Evolutionary conservation across 2,329 filamentous ascomycete species (phyloP), one percentile per base, ranked within the genome.

Genomic region (Septoria petroselini): DNA sequence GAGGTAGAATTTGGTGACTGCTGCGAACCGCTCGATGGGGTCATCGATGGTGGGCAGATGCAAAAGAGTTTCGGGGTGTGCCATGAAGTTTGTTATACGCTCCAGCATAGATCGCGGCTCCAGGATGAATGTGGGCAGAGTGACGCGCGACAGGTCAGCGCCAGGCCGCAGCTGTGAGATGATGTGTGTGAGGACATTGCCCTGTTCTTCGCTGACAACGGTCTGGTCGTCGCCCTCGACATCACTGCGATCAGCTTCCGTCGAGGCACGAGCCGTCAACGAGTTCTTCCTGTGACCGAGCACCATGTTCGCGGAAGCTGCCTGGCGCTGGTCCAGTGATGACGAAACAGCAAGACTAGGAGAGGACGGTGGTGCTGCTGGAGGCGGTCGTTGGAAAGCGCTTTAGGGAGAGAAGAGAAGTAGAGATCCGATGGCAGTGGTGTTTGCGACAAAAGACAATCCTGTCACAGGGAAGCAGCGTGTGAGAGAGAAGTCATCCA

Each of bases 51-150:
- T 75, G 37, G 91, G 81, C 70, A 97, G 93, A 27, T 86, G 85
- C 3, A 98, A 82, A 25, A 98, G 84, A 65, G 90, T 94, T 72
- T 98, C 93, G 33, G 93, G 93, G 68, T 98, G 93, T 63, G 91
- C 94, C 93, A 98, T 98, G 78, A 98, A 98, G 76, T 98, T 98
- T 65, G 93, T 98, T 69, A 98, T 98, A 62, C 93, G 83, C 73
- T 98, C 93, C 63, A 98, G 76, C 93, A 98, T 98, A 62, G 91
- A 96, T 65, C 91, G 84, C 18, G 93, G 93, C 71, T 98, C 93
- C 62, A 98, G 82, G 65, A 98, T 98, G 70, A 98, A 98, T 40
- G 93, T 98, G 33, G 93, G 93, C 49, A 98, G 77, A 29, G 93
- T 91, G 55, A 98, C 91, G 62, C 91, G 83, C 71, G 90, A 95